Evolutionary conservation across 768 basidiomycete species (phyloP), one percentile per base, ranked within the genome.

Genomic region (Boletus coccyginus): DNA sequence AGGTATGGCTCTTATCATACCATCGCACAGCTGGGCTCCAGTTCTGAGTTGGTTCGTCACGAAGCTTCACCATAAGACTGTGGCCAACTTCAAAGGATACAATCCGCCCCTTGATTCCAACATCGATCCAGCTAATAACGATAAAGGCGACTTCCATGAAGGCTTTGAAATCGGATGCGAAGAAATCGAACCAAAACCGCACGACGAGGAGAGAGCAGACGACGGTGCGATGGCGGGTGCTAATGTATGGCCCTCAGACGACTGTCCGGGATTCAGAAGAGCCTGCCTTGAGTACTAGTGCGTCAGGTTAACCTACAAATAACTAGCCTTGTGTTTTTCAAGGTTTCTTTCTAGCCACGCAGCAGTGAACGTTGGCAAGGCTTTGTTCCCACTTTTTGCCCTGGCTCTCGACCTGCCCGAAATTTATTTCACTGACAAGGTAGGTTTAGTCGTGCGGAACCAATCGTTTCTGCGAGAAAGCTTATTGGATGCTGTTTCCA

Each of bases 131-230:
- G 55, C 61, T 7, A 82, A 83, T 46, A 75, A 80, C 24, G 81
- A 82, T 46, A 74, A 81, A n/a, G 94, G 94, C 1, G 94, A 98
- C 66, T 72, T 95, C 51, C 92, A 95, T 66, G 94, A 98, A 69
- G 93, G 88, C 3, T 96, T 94, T 68, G 88, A 94, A 62, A 78
- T 96, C 54, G 91, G 92, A 3, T 87, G 83, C 79, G 88, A 92
- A 66, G 71, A 75, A 27, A 66, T 80, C 0, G 62, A 74, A 12
- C 53, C 63, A 9, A 66, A 66, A 54, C 52, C 35, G 0, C 35
- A 59, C 27, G 66, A 72, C 56, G 62, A 67, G 47, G 63, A 71
- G 44, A 62, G 68, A 55, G 39, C 62, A 35, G 64, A 78, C 7
- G 77, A 79, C 41, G 86, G 87, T 13, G 76, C 73, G 6, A 87